Evolutionary conservation across 2,329 filamentous ascomycete species (phyloP).

Genomic region (Ophiostoma ips): DNA sequence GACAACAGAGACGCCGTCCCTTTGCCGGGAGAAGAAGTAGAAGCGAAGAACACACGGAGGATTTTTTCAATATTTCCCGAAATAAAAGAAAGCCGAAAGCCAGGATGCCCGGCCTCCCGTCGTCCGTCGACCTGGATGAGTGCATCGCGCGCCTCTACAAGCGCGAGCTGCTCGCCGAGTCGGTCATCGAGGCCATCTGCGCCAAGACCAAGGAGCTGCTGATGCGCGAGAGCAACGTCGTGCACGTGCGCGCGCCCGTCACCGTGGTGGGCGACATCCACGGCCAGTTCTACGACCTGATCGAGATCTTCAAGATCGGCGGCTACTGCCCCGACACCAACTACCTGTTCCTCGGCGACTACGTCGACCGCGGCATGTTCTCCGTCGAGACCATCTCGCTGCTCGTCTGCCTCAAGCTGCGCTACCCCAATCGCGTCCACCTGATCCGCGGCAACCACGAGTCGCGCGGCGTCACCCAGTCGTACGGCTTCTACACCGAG

Average conservation of each 20-base stretch:
- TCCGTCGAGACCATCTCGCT: constrained; percentile 98
- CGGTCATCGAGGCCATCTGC: constrained; percentile 97
- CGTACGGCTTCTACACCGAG: constrained; percentile 98
- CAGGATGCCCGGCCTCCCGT: constrained; percentile 29
- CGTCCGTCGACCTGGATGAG: constrained; percentile 95
- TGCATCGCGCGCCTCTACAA: constrained; percentile 95
- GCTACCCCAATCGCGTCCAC: constrained; percentile 91
- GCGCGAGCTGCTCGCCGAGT: constrained; percentile 88
- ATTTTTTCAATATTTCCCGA: no score
- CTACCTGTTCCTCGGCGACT: constrained; percentile 94
- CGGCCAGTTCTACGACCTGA: constrained; percentile 96
- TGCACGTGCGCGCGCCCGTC: constrained; percentile 88
- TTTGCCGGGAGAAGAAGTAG: constrained; percentile 15
- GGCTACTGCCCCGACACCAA: constrained; percentile 97
- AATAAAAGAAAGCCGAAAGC: not conserved
- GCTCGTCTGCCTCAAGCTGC: constrained; percentile 89
- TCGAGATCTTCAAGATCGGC: constrained; percentile 98
- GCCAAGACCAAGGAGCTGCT: constrained; percentile 97
- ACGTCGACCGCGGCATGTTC: constrained; percentile 96
- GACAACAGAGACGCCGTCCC: constrained; percentile 17
- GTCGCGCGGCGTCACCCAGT: constrained; percentile 92
- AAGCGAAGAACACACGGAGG: not conserved
- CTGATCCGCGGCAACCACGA: constrained; percentile 97
- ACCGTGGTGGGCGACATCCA: constrained; percentile 98
- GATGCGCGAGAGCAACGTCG: constrained; percentile 99